Evolutionary conservation across 345 rosid genomes (phyloP).

Genomic region (Passiflora organensis): DNA sequence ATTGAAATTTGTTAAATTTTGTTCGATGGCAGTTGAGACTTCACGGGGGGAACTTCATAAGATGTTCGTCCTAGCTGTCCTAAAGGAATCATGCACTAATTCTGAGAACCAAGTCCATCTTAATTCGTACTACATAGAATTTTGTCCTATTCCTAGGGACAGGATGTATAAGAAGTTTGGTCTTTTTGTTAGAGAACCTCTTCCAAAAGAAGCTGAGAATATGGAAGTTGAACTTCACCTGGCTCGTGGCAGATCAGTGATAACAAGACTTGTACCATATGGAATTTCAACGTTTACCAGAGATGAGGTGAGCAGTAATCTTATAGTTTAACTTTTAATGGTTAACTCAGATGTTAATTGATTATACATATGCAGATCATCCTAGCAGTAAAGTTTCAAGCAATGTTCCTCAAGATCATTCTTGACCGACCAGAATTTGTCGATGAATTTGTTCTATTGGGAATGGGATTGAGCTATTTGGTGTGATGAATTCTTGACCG

Average conservation of each 20-base stretch:
- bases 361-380: conserved; percentile 44
- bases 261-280: conserved; percentile 51
- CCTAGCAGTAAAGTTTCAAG: conserved; percentile 66
- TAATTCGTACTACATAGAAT: conserved; percentile 50
- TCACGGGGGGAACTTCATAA: conserved; percentile 61
- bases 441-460: conserved; percentile 51
- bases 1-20: conserved; percentile 12
- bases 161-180: conserved; percentile 68
- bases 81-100: conserved; percentile 55
- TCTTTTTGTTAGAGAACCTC: conserved; percentile 69
- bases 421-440: conserved; percentile 55
- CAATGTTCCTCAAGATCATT: conserved; percentile 67
- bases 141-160: conserved; percentile 66
- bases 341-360: conserved; percentile 11
- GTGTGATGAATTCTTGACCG: conserved; percentile 41
- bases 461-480: conserved; percentile 32
- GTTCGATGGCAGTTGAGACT: conserved; percentile 41
- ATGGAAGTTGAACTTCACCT: conserved; percentile 83
- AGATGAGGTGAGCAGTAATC: conserved; percentile 50
- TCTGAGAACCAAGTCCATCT: conserved; percentile 33
- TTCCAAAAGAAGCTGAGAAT: conserved; percentile 72
- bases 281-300: conserved; percentile 36
- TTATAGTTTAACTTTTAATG: conserved; percentile 6
- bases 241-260: conserved; percentile 69
- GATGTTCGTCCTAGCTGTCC: conserved; percentile 60